phyloP scores from a whole-genome alignment of 169 alveolate genomes.

The Sarcocystis neurona region DNA sequence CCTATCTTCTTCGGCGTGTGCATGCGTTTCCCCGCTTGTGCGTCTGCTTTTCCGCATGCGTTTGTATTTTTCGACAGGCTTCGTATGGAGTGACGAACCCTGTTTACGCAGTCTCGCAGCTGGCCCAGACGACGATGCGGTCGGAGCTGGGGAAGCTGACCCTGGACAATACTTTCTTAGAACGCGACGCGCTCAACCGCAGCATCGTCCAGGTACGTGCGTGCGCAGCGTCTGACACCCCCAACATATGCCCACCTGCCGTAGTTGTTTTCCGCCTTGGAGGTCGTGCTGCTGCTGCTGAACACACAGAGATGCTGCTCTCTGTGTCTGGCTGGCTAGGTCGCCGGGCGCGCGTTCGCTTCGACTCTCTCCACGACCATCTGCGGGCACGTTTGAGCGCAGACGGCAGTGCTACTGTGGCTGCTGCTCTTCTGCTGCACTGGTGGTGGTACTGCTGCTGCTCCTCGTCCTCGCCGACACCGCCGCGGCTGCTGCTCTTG shows the following conservation, averaged over 20 bases:
- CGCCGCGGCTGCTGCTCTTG: too few relatives aligned
- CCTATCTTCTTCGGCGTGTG: too few relatives aligned
- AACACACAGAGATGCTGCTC: neutral
- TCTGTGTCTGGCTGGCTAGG: neutral
- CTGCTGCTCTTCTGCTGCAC: too few relatives aligned
- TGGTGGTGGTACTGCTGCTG: too few relatives aligned
- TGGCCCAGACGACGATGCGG: slow-evolving; percentile 96
- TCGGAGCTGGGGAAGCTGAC: slow-evolving; percentile 95
- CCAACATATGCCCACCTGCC: neutral
- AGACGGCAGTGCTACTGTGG: too few relatives aligned
- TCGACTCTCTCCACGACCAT: too few relatives aligned
- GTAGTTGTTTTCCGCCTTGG: neutral
- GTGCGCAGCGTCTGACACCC: too few relatives aligned
- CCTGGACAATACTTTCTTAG: slow-evolving; percentile 93
- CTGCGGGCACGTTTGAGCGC: too few relatives aligned
- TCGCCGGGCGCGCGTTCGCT: too few relatives aligned
- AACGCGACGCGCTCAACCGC: slow-evolving; percentile 89
- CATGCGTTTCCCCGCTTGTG: neutral
- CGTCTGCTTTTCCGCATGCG: neutral
- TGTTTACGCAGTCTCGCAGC: slow-evolving; percentile 87
- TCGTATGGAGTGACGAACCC: slow-evolving; percentile 94
- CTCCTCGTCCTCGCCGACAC: too few relatives aligned
- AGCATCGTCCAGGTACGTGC: slow-evolving; percentile 84
- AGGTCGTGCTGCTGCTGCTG: neutral
- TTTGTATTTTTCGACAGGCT: slow-evolving; percentile 66